Evolutionary conservation across 345 rosid genomes (phyloP).

Genomic region (Citrus hindsii): DNA sequence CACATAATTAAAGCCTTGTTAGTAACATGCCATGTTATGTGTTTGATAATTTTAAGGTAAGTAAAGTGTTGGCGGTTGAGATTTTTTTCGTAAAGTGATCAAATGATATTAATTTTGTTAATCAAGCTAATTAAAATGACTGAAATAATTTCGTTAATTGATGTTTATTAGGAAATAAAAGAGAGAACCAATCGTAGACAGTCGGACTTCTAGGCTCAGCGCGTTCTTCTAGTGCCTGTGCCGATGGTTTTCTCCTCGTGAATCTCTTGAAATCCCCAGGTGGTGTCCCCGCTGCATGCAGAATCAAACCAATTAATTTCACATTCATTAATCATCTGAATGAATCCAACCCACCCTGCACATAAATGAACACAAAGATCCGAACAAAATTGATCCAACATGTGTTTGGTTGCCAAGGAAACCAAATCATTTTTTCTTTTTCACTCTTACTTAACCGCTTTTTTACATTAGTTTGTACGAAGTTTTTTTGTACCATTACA

Average conservation of each 20-base stretch:
- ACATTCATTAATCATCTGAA: too few species aligned
- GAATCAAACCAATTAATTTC: background rate
- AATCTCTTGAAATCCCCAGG: constrained; percentile 41
- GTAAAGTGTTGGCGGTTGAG: background rate
- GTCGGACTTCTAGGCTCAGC: constrained; percentile 51
- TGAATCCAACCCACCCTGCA: too few species aligned
- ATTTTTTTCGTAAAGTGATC: too few species aligned
- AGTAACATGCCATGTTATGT: background rate
- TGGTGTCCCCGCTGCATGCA: constrained; percentile 62
- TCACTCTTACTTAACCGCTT: too few species aligned
- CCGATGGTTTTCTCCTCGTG: constrained; percentile 31
- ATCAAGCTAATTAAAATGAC: too few species aligned
- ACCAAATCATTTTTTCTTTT: background rate
- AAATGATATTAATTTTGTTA: background rate
- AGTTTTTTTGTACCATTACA: too few species aligned
- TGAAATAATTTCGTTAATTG: too few species aligned
- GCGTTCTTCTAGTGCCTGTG: constrained; percentile 23
- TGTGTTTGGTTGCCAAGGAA: background rate
- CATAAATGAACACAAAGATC: background rate
- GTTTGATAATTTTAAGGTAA: background rate
- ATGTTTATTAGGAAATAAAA: background rate
- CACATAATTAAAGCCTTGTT: background rate
- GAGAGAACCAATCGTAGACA: constrained; percentile 55
- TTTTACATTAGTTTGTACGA: too few species aligned
- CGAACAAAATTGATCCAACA: background rate